Conservation (phyloP, 306 rosid species). For the Casuarina cunninghamiana region DNA sequence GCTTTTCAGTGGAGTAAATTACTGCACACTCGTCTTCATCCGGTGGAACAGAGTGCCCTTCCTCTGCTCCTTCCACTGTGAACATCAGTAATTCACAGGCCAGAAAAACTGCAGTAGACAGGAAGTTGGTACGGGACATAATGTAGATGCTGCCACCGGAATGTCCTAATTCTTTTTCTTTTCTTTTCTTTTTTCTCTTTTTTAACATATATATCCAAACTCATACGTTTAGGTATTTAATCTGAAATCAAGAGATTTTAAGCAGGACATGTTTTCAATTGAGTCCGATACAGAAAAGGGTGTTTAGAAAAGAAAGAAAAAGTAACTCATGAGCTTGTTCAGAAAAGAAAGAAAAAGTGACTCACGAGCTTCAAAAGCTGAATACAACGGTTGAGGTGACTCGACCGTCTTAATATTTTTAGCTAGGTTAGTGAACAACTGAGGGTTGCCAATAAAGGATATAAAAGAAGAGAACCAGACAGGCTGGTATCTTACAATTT, state of each 20-base stretch:
- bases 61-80: background rate
- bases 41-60: background rate
- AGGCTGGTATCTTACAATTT: constrained; percentile 31
- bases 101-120: background rate
- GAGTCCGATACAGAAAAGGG: too few species aligned
- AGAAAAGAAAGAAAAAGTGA: background rate
- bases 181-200: too few species aligned
- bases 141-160: constrained; percentile 14
- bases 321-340: too few species aligned
- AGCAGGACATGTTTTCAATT: too few species aligned
- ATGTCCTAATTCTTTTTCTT: background rate
- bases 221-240: too few species aligned
- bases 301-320: too few species aligned
- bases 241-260: too few species aligned
- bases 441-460: constrained; percentile 44
- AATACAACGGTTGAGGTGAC: constrained; percentile 6
- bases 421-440: constrained; percentile 29
- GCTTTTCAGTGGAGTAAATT: too few species aligned
- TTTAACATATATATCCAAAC: too few species aligned
- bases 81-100: background rate
- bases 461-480: constrained; percentile 34
- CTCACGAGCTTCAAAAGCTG: constrained; percentile 12
- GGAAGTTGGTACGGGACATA: constrained; percentile 8
- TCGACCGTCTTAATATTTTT: constrained; percentile 30
- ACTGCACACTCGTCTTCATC: background rate